Evolutionary conservation across 768 basidiomycete genomes (phyloP).

Genomic region (Pulveroboletus sp.): DNA sequence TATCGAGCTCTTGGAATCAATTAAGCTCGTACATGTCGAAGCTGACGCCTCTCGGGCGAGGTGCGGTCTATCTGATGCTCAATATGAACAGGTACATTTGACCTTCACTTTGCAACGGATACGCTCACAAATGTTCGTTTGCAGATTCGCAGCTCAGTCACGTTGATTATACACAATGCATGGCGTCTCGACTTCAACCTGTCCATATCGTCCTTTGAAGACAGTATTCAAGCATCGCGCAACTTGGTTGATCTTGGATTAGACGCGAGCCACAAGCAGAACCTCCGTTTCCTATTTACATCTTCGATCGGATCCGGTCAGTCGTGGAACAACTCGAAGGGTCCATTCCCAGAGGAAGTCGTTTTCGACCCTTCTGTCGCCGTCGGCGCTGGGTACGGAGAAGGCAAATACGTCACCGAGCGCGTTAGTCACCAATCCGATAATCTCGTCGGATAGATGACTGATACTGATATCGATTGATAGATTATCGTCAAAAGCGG

Average conservation of each 20-base stretch:
- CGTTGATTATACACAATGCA: slow-evolving; percentile 40
- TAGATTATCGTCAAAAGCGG: slow-evolving; percentile 40
- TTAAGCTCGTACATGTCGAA: slow-evolving; percentile 38
- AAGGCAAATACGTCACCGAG: slow-evolving; percentile 45
- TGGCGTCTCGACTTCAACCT: slow-evolving; percentile 47
- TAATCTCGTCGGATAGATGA: not conserved
- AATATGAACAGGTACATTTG: slow-evolving; percentile 17
- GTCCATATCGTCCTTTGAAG: slow-evolving; percentile 41
- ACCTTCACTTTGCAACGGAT: not conserved
- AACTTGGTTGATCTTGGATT: slow-evolving; percentile 34
- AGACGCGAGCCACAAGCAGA: slow-evolving; percentile 23
- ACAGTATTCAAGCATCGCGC: slow-evolving; percentile 38
- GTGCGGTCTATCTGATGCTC: slow-evolving; percentile 28
- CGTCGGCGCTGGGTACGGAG: slow-evolving; percentile 43
- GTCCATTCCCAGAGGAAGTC: slow-evolving; percentile 36
- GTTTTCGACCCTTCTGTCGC: slow-evolving; percentile 32
- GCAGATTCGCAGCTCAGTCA: slow-evolving; percentile 34
- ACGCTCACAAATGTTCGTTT: not conserved
- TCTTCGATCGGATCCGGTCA: slow-evolving; percentile 39
- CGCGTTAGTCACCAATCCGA: slow-evolving; percentile 20
- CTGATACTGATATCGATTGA: not conserved
- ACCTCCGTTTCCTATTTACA: slow-evolving; percentile 37
- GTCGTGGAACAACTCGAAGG: slow-evolving; percentile 27
- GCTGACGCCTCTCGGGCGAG: slow-evolving; percentile 30
- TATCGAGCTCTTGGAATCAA: slow-evolving; percentile 25